Base-by-base conservation (phyloP, 495 filamentous ascomycete genomes). In the Venustampulla echinocandica region DNA sequence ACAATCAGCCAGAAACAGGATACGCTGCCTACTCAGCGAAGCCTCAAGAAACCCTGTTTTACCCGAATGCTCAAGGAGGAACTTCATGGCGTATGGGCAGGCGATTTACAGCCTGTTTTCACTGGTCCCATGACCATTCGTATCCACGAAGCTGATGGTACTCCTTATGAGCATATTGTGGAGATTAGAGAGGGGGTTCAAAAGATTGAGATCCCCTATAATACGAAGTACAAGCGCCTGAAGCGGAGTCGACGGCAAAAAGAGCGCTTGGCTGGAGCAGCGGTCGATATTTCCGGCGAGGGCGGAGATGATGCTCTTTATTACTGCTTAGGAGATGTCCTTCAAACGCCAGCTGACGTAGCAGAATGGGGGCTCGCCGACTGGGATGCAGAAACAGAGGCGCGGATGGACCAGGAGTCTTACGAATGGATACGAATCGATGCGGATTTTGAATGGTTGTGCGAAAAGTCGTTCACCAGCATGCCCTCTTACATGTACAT, bases 401-500 rank as follows among this genome's bases (percentile, higher is more conserved):
- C 81, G 6, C 73, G 75, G 48, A 99, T 99, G 93, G 85, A 87
- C 30, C 80, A 88, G 43, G 92, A 99, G 59, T 92, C 84, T 2
- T 99, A 96, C 59, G 92, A 99, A 61, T 99, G 92, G 92, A 92
- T 97, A 49, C 80, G 92, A 13, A 85, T 97, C 73, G 92, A 99
- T 64, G 87, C 90, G 15, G 92, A 99, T 63, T 96, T 96, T 55
- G 92, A 99, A 59, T 99, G 92, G 92, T 79, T 96, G 30, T 90
- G 85, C 66, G 82, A 82, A 42, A 71, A 85, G 41, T 77, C 78
- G 32, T 58, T 64, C 13, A 72, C 90, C 39, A 79, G 75, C 23
- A 85, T 95, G 79, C 87, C 86, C 6, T 74, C 82, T 1, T 97
- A 96, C 68, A 99, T 99, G 92, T 95, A 87, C 59, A 73, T 95